Conservation (phyloP, 306 rosid species). For the Prunus mira region DNA sequence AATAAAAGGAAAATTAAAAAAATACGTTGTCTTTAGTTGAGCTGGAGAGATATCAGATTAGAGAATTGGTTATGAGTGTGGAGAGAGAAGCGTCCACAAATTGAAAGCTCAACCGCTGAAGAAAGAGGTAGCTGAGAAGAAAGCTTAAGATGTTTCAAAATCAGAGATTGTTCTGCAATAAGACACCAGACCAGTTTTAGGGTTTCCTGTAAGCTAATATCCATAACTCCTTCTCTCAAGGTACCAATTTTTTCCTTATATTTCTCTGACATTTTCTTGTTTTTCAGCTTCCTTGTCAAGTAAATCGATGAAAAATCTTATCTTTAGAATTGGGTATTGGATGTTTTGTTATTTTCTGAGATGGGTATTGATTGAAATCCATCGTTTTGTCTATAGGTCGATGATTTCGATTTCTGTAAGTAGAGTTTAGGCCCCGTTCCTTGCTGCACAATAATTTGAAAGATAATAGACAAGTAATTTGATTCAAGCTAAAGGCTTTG, state of each 20-base stretch:
- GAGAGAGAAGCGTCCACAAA: background rate
- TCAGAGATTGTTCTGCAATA: background rate
- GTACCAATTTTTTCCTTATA: background rate
- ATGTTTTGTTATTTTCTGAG: background rate
- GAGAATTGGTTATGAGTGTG: background rate
- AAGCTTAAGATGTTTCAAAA: background rate
- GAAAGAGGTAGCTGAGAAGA: background rate
- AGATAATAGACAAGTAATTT: background rate
- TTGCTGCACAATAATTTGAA: background rate
- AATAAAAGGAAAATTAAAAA: background rate
- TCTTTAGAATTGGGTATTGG: conserved; percentile 5
- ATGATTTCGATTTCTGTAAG: background rate
- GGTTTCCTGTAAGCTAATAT: conserved; percentile 22
- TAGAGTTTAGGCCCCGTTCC: background rate
- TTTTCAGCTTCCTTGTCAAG: background rate
- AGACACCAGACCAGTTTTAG: background rate
- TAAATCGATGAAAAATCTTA: background rate
- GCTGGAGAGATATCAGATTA: background rate
- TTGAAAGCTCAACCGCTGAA: background rate
- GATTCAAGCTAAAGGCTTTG: background rate
- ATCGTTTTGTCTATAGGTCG: background rate
- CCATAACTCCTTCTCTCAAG: background rate
- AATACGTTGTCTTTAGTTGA: background rate
- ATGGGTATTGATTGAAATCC: conserved; percentile 25
- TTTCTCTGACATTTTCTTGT: background rate